Evolutionary conservation across 2,329 filamentous ascomycete genomes (phyloP).

Genomic region (Zalaria obscura): DNA sequence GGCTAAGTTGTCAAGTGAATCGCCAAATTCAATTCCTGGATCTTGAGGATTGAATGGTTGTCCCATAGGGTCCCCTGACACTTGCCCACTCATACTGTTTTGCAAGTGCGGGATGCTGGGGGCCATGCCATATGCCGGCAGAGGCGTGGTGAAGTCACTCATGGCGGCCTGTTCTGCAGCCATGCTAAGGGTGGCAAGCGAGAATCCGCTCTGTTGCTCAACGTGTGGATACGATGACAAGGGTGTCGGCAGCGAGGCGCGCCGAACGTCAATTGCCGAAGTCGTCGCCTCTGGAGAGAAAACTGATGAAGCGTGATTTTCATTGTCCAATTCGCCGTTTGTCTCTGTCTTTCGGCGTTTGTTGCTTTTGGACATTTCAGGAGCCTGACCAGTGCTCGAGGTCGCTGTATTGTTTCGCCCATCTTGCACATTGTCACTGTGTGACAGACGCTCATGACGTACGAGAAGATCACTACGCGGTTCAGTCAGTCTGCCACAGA

Average conservation of each 20-base stretch:
- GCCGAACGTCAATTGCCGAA: conserved; percentile 5
- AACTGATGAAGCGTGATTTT: conserved; percentile 12
- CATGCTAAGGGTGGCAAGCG: conserved; percentile 25
- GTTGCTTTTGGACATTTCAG: background rate
- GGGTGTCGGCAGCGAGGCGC: background rate
- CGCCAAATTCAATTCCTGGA: conserved; percentile 10
- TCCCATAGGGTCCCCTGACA: too few relatives aligned
- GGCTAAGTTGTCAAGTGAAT: conserved; percentile 23
- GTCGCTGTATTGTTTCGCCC: background rate
- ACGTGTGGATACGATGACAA: conserved; percentile 3
- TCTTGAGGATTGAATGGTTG: background rate
- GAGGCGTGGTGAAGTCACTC: conserved; percentile 9
- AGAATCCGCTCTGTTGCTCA: conserved; percentile 11
- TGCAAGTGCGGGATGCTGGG: background rate
- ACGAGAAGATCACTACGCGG: conserved; percentile 22
- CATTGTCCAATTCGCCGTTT: conserved; percentile 1
- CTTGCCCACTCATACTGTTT: background rate
- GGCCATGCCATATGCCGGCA: background rate
- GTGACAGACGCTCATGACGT: conserved; percentile 25
- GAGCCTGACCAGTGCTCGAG: too few relatives aligned
- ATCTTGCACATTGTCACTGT: conserved; percentile 11
- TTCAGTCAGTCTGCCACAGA: conserved; percentile 5
- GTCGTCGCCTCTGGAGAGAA: conserved; percentile 10
- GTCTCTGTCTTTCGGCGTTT: background rate
- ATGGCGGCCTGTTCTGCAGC: conserved; percentile 26